phyloP scores from a whole-genome alignment of 352 stramenopile genomes.

The Phytophthora pseudosyringae region DNA sequence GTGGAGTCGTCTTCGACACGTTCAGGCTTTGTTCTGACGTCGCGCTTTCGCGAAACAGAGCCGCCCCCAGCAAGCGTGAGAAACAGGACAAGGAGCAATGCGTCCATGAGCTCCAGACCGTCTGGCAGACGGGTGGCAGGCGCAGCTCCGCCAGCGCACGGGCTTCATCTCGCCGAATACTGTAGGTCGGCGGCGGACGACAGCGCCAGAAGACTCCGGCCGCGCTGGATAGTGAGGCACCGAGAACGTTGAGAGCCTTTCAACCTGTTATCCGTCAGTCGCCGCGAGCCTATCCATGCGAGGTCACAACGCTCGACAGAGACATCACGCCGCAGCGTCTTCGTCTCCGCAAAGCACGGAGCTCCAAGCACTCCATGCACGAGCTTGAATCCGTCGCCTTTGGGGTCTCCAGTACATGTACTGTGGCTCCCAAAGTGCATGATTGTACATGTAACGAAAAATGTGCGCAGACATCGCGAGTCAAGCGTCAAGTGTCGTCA shows the following conservation, averaged over 20 bases:
- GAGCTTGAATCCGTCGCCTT: neutral
- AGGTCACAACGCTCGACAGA: conserved; percentile 22
- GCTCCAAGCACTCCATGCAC: conserved; percentile 14
- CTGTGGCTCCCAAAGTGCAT: conserved; percentile 2
- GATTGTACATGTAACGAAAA: conserved; percentile 13
- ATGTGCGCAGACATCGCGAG: neutral
- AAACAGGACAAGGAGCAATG: conserved; percentile 29
- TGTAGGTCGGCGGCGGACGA: conserved; percentile 1
- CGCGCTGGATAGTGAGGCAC: neutral
- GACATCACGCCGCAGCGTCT: conserved; percentile 21
- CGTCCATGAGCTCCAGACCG: conserved; percentile 11
- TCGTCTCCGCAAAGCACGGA: conserved; percentile 19
- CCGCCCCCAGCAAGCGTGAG: conserved; percentile 8
- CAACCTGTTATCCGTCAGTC: conserved; percentile 33
- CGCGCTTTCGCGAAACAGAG: conserved; percentile 18
- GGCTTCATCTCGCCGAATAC: neutral
- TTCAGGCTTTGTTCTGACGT: conserved; percentile 13
- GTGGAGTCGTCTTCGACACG: conserved; percentile 28
- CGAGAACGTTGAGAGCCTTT: conserved; percentile 7
- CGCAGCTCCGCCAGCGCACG: conserved; percentile 11
- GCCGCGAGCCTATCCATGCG: conserved; percentile 30
- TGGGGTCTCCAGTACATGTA: neutral
- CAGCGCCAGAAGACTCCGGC: neutral
- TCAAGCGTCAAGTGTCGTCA: neutral
- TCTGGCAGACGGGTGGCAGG: conserved; percentile 22